These are phyloP conservation scores for Kondoa subrosea DNA, from an alignment of 768 basidiomycete species.

Conservation along the genomic window DNA sequence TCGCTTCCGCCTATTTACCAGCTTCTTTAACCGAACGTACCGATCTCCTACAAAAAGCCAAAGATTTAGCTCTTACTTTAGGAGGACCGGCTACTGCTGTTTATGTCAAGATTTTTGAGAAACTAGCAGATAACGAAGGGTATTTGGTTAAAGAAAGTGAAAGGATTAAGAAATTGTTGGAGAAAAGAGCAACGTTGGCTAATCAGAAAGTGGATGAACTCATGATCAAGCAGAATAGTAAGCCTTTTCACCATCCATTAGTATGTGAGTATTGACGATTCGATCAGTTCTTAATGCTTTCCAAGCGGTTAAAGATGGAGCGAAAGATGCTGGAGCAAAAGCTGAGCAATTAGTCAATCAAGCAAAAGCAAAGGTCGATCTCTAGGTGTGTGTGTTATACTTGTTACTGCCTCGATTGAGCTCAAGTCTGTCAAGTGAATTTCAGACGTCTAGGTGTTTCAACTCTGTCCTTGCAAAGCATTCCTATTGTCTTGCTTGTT, in stretches of 20 bases:
- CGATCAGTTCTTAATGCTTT: conserved; percentile 9
- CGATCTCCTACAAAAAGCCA: conserved; percentile 51
- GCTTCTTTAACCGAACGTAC: conserved; percentile 44
- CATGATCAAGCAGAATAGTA: conserved; percentile 63
- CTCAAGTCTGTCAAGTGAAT: too few relatives aligned
- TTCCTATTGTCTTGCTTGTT: too few relatives aligned
- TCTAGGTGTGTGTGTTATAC: too few relatives aligned
- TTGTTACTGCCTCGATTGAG: too few relatives aligned
- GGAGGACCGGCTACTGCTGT: conserved; percentile 40
- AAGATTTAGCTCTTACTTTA: conserved; percentile 39
- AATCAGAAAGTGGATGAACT: conserved; percentile 77
- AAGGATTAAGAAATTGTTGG: conserved; percentile 34
- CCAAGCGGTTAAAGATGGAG: conserved; percentile 39
- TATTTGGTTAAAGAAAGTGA: conserved; percentile 74
- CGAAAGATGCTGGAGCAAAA: conserved; percentile 29
- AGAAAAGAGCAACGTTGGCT: conserved; percentile 48
- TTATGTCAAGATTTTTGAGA: conserved; percentile 82
- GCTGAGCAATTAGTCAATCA: conserved; percentile 28
- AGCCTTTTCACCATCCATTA: not conserved
- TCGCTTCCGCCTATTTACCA: conserved; percentile 59
- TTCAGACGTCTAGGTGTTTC: too few relatives aligned
- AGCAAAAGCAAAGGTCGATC: conserved; percentile 14
- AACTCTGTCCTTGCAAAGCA: too few relatives aligned
- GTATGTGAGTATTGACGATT: conserved; percentile 28
- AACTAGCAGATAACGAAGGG: conserved; percentile 51